Conservation (phyloP, 306 rosid species). For the Datisca glomerata region DNA sequence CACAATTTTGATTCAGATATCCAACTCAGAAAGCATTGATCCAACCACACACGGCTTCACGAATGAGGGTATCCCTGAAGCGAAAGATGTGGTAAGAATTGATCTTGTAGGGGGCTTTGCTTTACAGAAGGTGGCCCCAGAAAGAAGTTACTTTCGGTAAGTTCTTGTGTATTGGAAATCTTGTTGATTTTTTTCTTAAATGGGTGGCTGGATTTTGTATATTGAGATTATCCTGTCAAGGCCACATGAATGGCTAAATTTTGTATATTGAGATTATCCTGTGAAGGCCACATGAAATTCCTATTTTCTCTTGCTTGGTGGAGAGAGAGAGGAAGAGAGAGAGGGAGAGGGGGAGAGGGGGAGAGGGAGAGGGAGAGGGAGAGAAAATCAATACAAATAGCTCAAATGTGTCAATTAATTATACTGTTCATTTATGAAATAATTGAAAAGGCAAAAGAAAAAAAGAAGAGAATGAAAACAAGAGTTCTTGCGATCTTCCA, state of each 20-base stretch:
- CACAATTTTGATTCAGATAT: slow-evolving; percentile 32
- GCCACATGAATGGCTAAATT: no score
- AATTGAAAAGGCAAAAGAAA: no score
- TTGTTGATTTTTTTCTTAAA: neutral
- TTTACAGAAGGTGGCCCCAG: slow-evolving; percentile 75
- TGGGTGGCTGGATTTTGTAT: neutral
- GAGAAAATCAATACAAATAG: no score
- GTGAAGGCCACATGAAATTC: neutral
- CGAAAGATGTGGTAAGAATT: slow-evolving; percentile 56
- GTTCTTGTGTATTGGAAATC: no score
- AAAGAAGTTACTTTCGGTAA: slow-evolving; percentile 91
- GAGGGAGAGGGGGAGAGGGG: no score
- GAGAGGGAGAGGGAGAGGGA: no score
- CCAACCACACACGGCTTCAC: slow-evolving; percentile 31
- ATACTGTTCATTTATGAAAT: no score
- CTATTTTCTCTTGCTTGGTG: neutral
- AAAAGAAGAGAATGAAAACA: no score
- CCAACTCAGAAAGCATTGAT: slow-evolving; percentile 31
- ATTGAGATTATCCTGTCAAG: neutral
- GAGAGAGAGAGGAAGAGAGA: no score
- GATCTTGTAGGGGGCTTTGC: slow-evolving; percentile 90
- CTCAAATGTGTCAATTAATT: no score
- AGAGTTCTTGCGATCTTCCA: no score
- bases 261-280: neutral
- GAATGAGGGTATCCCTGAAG: slow-evolving; percentile 47